These are phyloP conservation scores for Plantago elongata DNA, from an alignment of 257 asterid genomes.

Conservation along the genomic window DNA sequence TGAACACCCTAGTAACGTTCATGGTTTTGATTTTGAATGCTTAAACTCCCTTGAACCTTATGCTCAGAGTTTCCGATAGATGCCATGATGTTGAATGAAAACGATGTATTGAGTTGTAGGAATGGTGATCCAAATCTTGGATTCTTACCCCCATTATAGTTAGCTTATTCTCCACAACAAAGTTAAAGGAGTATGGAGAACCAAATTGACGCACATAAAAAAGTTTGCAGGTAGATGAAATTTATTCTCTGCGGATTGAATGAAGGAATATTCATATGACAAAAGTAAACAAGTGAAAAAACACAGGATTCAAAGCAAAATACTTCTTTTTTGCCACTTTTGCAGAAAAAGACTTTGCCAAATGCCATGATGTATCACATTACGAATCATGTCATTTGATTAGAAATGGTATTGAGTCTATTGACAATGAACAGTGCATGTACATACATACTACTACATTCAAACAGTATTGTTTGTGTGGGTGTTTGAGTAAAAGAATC, in stretches of 20 bases:
- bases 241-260: neutral
- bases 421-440: too few relatives aligned
- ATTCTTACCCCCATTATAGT: too few relatives aligned
- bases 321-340: neutral
- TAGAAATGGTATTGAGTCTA: neutral
- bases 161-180: too few relatives aligned
- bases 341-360: conserved; percentile 6
- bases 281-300: neutral
- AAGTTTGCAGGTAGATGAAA: neutral
- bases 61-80: neutral
- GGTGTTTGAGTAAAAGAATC: neutral
- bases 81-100: too few relatives aligned
- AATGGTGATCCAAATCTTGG: too few relatives aligned
- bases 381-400: neutral
- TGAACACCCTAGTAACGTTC: neutral
- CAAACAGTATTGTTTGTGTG: neutral
- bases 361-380: neutral
- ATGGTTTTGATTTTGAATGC: neutral
- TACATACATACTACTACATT: neutral
- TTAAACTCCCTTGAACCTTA: too few relatives aligned
- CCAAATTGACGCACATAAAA: neutral
- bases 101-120: too few relatives aligned
- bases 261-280: conserved; percentile 4
- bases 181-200: too few relatives aligned
- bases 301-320: neutral